These are phyloP conservation scores for Penicillium griseofulvum DNA, from an alignment of 2,329 filamentous ascomycete genomes.

Conservation along the genomic window DNA sequence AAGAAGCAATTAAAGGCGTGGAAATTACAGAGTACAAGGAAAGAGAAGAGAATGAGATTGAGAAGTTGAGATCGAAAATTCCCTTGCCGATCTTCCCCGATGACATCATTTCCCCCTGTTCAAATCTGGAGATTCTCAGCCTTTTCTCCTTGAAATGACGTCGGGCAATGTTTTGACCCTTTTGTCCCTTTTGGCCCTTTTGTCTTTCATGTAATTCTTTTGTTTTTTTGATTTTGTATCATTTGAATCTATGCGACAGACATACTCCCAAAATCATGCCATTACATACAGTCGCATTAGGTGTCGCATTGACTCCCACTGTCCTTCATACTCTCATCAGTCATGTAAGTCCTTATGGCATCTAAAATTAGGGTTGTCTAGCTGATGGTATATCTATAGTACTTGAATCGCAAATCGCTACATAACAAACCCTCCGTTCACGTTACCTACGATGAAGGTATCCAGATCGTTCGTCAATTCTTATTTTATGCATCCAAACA, in stretches of 20 bases:
- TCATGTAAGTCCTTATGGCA: constrained; percentile 62
- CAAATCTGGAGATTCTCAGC: background rate
- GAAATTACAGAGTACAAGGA: background rate
- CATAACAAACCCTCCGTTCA: constrained; percentile 81
- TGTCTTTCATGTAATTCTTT: background rate
- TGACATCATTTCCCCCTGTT: constrained; percentile 1
- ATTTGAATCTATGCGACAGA: background rate
- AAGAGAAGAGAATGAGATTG: no score
- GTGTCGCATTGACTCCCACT: constrained; percentile 80
- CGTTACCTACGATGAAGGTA: constrained; percentile 89
- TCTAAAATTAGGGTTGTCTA: background rate
- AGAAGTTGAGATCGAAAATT: background rate
- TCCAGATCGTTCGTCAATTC: constrained; percentile 83
- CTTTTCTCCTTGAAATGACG: background rate
- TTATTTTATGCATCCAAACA: constrained; percentile 81
- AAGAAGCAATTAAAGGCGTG: background rate
- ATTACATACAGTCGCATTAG: constrained; percentile 77
- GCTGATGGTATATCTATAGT: constrained; percentile 51
- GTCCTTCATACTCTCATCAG: constrained; percentile 82
- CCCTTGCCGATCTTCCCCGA: background rate
- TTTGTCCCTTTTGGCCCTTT: no score
- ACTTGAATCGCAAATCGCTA: constrained; percentile 73
- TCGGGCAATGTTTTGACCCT: background rate
- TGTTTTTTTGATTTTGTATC: background rate
- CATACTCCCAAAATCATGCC: constrained; percentile 45